Evolutionary conservation across 2,329 filamentous ascomycete genomes (phyloP), one percentile per base, ranked within the genome.

Genomic region (Ascochyta koolunga): DNA sequence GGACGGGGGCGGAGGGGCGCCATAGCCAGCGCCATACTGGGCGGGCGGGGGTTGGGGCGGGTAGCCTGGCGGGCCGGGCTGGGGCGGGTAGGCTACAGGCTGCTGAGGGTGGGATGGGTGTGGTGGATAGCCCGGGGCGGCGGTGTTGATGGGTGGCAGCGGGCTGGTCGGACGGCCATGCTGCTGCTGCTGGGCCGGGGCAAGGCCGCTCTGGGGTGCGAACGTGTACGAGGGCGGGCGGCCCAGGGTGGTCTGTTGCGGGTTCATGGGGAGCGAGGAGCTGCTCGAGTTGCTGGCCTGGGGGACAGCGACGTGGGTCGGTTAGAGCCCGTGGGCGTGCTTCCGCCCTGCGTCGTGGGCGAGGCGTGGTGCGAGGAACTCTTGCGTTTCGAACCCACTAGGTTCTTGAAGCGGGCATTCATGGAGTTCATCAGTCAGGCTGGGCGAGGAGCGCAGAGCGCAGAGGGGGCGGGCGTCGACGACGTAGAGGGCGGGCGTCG

Each of bases 381-480:
- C 82, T 87, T 89, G 78, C 89, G 87, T 84, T 89, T 90, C 79
- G 88, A 88, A 82, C 90, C 89, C 79, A 89, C 88, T 80, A 91
- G 83, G 82, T 85, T 84, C 82, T 90, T 89, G 77, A 91, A 86
- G 78, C 88, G 86, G 76, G 86, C 85, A 82, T 90, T 90, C 85
- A 89, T 84, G 83, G 86, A 90, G 83, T 85, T 89, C 87, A 90
- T 89, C 82, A 78, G 80, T 57, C 54, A 50, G 50, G 56, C 58
- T 61, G 51, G 57, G 47, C 50, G 54, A 51, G 50, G 47, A 52
- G 56, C 58, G 59, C 51, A 54, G 62, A 59, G 58, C 24, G 22
- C 25, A 56, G 18, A 21, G 43, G 49, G 54, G 48, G 63, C 60
- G 62, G 64, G 64, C 60, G 60, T 37, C 39, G 57, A 59, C 61